Evolutionary conservation across 2,329 filamentous ascomycete genomes (phyloP), one percentile per base, ranked within the genome.

Genomic region (Knufia petricola): DNA sequence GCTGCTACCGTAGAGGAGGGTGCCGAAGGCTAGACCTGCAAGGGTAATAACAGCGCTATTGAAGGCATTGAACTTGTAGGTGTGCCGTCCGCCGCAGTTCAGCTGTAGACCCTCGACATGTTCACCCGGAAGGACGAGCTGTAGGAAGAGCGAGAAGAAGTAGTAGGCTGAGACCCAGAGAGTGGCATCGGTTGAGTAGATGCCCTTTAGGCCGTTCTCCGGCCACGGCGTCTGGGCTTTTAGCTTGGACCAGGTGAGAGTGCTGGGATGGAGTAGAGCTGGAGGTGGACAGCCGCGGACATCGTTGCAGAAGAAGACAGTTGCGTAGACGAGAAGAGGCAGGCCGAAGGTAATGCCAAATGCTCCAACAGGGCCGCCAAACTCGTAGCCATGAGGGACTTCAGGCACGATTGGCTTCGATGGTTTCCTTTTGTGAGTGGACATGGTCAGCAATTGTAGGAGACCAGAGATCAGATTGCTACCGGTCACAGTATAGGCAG

Each of bases 261-360:
- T 84, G 49, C 76, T 81, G 26, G 85, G 88, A 57, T 76, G 74
- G 31, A 94, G 75, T 7, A 90, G 74, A 3, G 85, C 87, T 2
- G 89, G 87, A 2, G 86, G 82, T 40, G 90, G 92, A 63, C 92
- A 96, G 50, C 92, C 90, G 7, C 87, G 84, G 55, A 94, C 73
- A 65, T 96, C 89, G 69, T 95, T 96, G 76, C 90, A 95, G 60
- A 84, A 73, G 63, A 95, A 94, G 40, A 82, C 76, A 62, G 90
- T 83, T 59, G 81, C 64, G 68, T 92, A 94, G 58, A 87, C 78
- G 55, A 89, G 75, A 36, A 88, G 52, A 0, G 90, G 90, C 1
- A 95, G 79, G 49, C 82, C 82, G 59, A 94, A 83, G 6, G 85
- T 85, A 61, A 96, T 86, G 52, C 70, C 76, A 52, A 83, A 78